Percentiles rank a stretch among this genome's conserved stretches.
These are phyloP conservation scores for Tubosaeta sp. DNA, from an alignment of 768 basidiomycete genomes.

Conservation along the genomic window DNA sequence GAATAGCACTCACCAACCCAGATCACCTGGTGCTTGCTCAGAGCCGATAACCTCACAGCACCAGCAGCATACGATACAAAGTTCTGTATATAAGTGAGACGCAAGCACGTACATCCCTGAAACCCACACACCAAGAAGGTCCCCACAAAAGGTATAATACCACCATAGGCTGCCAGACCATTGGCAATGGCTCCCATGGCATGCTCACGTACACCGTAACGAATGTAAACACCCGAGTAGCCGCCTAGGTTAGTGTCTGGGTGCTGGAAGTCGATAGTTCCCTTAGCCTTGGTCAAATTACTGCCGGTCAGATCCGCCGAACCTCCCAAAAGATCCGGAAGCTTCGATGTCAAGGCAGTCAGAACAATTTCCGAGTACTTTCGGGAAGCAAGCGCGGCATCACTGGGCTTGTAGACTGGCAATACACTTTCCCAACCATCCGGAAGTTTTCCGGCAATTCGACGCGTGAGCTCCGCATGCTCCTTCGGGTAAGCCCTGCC, in stretches of 20 bases:
- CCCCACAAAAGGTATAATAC: conserved; percentile 83
- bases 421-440: conserved; percentile 82
- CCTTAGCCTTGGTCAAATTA: conserved; percentile 87
- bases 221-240: conserved; percentile 87
- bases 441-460: conserved; percentile 80
- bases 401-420: conserved; percentile 79
- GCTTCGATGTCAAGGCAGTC: conserved; percentile 61
- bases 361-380: conserved; percentile 91
- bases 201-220: conserved; percentile 97
- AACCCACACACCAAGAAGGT: conserved; percentile 75
- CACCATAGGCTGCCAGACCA: conserved; percentile 86
- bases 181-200: conserved; percentile 96
- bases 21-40: conserved; percentile 86
- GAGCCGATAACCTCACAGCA: conserved; percentile 86
- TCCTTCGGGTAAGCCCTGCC: conserved; percentile 76
- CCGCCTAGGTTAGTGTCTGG: conserved; percentile 78
- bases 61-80: conserved; percentile 93
- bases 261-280: conserved; percentile 86
- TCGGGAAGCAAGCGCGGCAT: conserved; percentile 84
- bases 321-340: conserved; percentile 87
- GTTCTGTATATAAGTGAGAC: conserved; percentile 48
- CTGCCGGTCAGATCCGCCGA: conserved; percentile 91
- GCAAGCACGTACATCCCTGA: background rate
- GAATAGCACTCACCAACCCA: conserved; percentile 70
- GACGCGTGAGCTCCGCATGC: conserved; percentile 80